Evolutionary conservation across 2,329 filamentous ascomycete species (phyloP).

Genomic region (Fusarium chaquense): DNA sequence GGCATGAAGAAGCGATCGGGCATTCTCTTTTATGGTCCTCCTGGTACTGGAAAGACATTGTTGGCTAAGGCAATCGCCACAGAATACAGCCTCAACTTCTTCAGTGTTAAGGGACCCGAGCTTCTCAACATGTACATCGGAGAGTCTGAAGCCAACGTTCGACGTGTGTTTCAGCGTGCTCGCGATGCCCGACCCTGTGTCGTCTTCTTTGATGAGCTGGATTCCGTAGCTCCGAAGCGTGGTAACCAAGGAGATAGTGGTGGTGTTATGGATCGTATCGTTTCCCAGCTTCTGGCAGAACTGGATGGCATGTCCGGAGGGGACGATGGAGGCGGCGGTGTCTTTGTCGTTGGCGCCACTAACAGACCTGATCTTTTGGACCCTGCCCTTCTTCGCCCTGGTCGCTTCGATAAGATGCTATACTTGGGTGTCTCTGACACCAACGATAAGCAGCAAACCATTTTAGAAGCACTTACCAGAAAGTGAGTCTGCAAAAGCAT

Average conservation of each 20-base stretch:
- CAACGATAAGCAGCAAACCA: conserved; percentile 94
- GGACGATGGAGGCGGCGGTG: conserved; percentile 84
- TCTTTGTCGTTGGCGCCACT: conserved; percentile 97
- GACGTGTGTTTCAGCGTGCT: conserved; percentile 87
- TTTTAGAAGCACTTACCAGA: conserved; percentile 91
- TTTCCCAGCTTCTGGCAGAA: conserved; percentile 93
- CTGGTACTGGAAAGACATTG: conserved; percentile 92
- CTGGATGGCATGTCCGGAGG: conserved; percentile 98
- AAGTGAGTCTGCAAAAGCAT: conserved; percentile 72
- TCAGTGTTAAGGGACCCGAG: conserved; percentile 92
- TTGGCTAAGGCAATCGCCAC: conserved; percentile 93
- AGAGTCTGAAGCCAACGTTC: conserved; percentile 92
- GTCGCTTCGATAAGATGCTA: conserved; percentile 97
- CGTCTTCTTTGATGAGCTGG: conserved; percentile 93
- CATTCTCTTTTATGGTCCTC: conserved; percentile 91
- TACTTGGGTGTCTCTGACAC: conserved; percentile 97
- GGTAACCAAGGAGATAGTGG: conserved; percentile 98
- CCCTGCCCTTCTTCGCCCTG: conserved; percentile 87
- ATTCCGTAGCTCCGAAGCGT: conserved; percentile 94
- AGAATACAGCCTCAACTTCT: conserved; percentile 94
- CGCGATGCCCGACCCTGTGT: conserved; percentile 88
- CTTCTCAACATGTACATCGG: conserved; percentile 97
- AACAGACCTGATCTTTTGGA: conserved; percentile 95
- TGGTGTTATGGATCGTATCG: conserved; percentile 98
- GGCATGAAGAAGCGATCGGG: conserved; percentile 98